phyloP scores from a whole-genome alignment of 768 basidiomycete genomes.

The Leucocoprinus birnbaumii region DNA sequence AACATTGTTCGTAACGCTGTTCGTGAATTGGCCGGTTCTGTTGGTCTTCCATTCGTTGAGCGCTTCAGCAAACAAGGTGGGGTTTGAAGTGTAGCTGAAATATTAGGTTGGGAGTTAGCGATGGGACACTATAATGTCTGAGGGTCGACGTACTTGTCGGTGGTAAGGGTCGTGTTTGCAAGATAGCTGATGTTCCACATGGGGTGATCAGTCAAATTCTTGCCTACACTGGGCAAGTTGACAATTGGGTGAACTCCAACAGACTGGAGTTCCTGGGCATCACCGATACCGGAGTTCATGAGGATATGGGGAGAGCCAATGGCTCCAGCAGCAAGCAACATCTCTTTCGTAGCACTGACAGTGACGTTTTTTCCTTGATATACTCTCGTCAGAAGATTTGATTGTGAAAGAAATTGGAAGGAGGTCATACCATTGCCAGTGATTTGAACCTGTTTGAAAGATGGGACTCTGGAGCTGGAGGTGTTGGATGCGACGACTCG shows the following conservation, averaged over 20 bases:
- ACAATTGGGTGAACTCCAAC: constrained; percentile 22
- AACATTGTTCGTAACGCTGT: constrained; percentile 14
- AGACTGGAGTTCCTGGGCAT: constrained; percentile 8
- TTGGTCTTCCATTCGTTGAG: constrained; percentile 15
- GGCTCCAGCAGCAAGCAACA: constrained; percentile 15
- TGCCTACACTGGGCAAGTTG: constrained; percentile 25
- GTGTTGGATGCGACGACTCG: constrained; percentile 14
- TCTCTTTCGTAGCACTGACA: constrained; percentile 5
- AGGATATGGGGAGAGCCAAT: constrained; percentile 16
- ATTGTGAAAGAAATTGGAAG: background rate
- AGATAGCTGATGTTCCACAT: constrained; percentile 11
- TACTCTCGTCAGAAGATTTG: background rate
- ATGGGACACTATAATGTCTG: background rate
- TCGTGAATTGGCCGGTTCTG: constrained; percentile 15
- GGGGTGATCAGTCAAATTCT: constrained; percentile 25
- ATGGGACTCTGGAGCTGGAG: background rate
- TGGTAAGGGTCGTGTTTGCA: constrained; percentile 13
- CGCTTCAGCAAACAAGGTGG: constrained; percentile 6
- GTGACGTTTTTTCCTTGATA: background rate
- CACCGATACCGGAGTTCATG: constrained; percentile 17
- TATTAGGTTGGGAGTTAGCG: background rate
- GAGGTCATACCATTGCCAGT: background rate
- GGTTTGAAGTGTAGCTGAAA: background rate
- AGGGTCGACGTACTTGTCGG: constrained; percentile 6
- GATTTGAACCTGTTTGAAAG: background rate